A percentile compares a stretch with the other conserved stretches of the same genome.
Conservation (phyloP, 495 filamentous ascomycete species). For the Penicillium atrosanguineum region DNA sequence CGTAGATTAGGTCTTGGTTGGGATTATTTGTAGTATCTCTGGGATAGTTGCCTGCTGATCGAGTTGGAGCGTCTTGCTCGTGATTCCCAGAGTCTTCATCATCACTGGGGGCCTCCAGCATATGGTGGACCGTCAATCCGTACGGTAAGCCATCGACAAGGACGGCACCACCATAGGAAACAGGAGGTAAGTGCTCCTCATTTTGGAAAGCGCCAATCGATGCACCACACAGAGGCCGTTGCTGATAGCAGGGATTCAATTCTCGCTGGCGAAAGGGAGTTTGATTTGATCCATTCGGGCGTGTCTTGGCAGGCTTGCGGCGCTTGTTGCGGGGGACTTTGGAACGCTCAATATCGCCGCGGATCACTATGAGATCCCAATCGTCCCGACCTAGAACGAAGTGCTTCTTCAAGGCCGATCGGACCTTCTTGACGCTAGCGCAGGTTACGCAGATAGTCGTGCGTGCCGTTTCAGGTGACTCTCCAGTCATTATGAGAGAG, state of each 20-base stretch:
- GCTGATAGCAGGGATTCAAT: conserved; percentile 58
- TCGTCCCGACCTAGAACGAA: conserved; percentile 62
- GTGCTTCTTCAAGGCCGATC: conserved; percentile 68
- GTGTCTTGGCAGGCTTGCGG: conserved; percentile 39
- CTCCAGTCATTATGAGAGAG: conserved; percentile 71
- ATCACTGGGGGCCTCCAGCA: conserved; percentile 79
- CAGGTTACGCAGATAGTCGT: conserved; percentile 78
- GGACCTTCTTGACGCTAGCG: conserved; percentile 66
- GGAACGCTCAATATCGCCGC: conserved; percentile 68
- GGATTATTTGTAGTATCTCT: conserved; percentile 13
- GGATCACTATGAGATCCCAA: conserved; percentile 59
- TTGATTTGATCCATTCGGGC: conserved; percentile 28
- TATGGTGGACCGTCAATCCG: conserved; percentile 94
- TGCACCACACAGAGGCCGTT: conserved; percentile 76
- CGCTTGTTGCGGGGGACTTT: conserved; percentile 50
- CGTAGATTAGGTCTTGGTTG: conserved; percentile 29
- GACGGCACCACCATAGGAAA: conserved; percentile 84
- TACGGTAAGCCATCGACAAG: conserved; percentile 78
- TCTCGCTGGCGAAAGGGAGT: conserved; percentile 33
- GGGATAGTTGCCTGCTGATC: conserved; percentile 37
- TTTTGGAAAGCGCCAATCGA: conserved; percentile 90
- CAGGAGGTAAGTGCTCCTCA: conserved; percentile 79
- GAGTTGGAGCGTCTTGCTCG: conserved; percentile 28
- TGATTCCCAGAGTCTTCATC: conserved; percentile 44
- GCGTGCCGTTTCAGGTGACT: conserved; percentile 59